Base-by-base conservation (phyloP, 805 yeast genomes). In the Hanseniaspora lindneri region DNA sequence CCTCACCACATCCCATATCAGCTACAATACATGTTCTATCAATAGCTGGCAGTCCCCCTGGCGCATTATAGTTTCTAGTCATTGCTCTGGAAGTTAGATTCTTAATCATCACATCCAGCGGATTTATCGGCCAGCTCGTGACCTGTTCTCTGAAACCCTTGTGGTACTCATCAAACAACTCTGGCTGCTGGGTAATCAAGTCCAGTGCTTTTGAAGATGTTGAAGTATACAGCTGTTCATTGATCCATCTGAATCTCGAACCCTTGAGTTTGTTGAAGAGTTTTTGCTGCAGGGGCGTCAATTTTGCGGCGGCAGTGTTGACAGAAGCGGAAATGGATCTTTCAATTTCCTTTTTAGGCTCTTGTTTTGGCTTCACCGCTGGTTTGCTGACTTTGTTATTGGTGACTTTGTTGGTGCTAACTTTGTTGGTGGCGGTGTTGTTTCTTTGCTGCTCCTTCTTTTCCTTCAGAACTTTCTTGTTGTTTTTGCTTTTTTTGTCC, bases 1-100 rank as follows among this genome's bases (percentile, higher is more conserved):
- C 98, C 64, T 92, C 98, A 49, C 98, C 99, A 64, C 98, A 92
- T 10, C 98, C 99, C 97, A 92, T 89, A 66, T 92, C 98, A 0
- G 97, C 96, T 51, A 92, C 74, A 3, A 83, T 86, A 32, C 89
- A 78, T 51, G 73, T 72, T 32, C 46, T 37, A 6, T 39, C 48
- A 33, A 77, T 60, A 17, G 92, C 94, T 1, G 96, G 96, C 49
- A 88, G 71, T 2, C 96, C 97, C 54, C 97, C 97, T 3, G 97
- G 97, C 0, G 96, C 95, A 63, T 82, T 85, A 4, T 87, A 77
- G n/a, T 80, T 79, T 58, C 73, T 80, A 11, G 69, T 62, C 1
- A 78, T 69, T 3, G 41, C 37, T 57, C 86, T 69, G 25, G 64
- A 59, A 52, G 75, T 75, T 49, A 92, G 72, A 57, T 82, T 84